A percentile compares a stretch with the other conserved stretches of the same genome.
Evolutionary conservation across 1,139 yeast genomes (phyloP).

Genomic region (Kodamaea suecica): DNA sequence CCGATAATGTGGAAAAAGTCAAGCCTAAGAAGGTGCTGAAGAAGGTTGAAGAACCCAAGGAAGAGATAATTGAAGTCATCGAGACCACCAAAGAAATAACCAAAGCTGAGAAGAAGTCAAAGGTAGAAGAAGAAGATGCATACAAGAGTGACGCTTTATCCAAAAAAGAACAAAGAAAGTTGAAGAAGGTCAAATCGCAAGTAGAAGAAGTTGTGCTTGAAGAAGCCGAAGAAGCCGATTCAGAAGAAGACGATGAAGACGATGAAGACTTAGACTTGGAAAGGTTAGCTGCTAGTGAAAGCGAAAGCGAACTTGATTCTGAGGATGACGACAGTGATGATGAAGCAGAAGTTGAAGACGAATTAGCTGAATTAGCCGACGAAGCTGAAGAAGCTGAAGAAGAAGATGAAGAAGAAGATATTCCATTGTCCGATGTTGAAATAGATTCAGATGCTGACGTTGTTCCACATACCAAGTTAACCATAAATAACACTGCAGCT

Average conservation of each 20-base stretch:
- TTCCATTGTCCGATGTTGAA: slow-evolving; percentile 76
- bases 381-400: slow-evolving; percentile 42
- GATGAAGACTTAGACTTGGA: slow-evolving; percentile 49
- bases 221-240: slow-evolving; percentile 21
- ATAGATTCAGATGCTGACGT: slow-evolving; percentile 83
- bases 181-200: slow-evolving; percentile 46
- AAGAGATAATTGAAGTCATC: slow-evolving; percentile 8
- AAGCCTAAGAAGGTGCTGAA: slow-evolving; percentile 10
- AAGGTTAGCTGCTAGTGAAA: slow-evolving; percentile 53
- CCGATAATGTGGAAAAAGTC: slow-evolving; percentile 23
- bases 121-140: slow-evolving; percentile 7
- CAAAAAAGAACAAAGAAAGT: slow-evolving; percentile 61
- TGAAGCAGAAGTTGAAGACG: slow-evolving; percentile 43
- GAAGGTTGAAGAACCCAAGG: slow-evolving; percentile 5
- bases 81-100: slow-evolving; percentile 1
- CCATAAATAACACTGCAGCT: slow-evolving; percentile 72
- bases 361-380: slow-evolving; percentile 44
- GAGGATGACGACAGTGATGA: slow-evolving; percentile 40
- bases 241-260: slow-evolving; percentile 28
- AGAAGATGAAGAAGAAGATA: slow-evolving; percentile 55
- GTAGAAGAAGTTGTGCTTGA: slow-evolving; percentile 10
- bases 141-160: slow-evolving; percentile 50
- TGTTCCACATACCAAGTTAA: slow-evolving; percentile 85
- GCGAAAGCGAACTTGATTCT: slow-evolving; percentile 41
- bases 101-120: slow-evolving; percentile 8